Conservation (phyloP, 2,329 filamentous ascomycete genomes). For the Aspergillus unguis region DNA sequence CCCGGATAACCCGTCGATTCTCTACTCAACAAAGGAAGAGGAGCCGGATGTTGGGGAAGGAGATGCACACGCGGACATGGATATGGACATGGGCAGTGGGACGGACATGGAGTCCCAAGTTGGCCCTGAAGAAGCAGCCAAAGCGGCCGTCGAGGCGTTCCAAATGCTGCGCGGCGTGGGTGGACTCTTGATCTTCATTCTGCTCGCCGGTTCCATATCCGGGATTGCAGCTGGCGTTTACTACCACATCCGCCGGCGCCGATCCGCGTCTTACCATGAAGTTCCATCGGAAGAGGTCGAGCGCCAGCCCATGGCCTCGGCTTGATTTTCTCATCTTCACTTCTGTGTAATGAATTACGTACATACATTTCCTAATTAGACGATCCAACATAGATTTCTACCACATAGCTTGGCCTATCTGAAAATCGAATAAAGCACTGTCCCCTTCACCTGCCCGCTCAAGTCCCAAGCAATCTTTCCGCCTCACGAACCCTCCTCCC, state of each 20-base stretch:
- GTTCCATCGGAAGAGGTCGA: constrained; percentile 28
- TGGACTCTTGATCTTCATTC: constrained; percentile 28
- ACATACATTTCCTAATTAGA: constrained; percentile 3
- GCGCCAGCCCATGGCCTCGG: constrained; percentile 18
- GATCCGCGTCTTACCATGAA: constrained; percentile 26
- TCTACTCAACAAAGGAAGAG: constrained; percentile 17
- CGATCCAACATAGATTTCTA: not conserved
- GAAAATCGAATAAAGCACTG: constrained; percentile 15
- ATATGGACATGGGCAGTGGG: not conserved
- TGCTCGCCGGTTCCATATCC: constrained; percentile 23
- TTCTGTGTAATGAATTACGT: constrained; percentile 6
- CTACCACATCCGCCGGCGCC: constrained; percentile 21
- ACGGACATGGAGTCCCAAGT: not conserved
- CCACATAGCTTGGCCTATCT: not conserved
- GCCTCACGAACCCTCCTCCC: constrained; percentile 12
- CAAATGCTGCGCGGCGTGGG: constrained; percentile 31
- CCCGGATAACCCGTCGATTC: constrained; percentile 27
- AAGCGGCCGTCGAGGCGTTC: constrained; percentile 28
- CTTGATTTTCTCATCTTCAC: not conserved
- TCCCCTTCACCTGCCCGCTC: constrained; percentile 13
- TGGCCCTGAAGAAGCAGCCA: constrained; percentile 26
- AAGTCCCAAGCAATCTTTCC: constrained; percentile 15
- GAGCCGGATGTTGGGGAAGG: constrained; percentile 15
- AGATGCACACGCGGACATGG: constrained; percentile 1
- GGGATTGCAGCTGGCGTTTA: constrained; percentile 23